Percentiles rank a stretch among this genome's conserved stretches.
Conservation (phyloP, 176 grass and related monocot genomes). For the Juncus effusus region DNA sequence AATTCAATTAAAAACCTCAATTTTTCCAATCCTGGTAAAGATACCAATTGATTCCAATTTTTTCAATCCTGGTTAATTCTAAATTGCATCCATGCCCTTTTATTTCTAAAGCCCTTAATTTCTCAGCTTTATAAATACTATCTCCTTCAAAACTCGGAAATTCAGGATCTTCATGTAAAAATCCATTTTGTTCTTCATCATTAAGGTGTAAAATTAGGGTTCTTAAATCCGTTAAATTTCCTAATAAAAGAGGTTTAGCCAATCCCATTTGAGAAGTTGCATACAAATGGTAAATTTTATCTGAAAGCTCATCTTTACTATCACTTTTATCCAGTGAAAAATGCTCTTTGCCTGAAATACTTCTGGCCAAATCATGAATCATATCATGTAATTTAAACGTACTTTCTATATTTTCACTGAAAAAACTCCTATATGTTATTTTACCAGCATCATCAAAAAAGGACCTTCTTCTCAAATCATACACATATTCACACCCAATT, state of each 20-base stretch:
- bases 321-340: conserved; percentile 21
- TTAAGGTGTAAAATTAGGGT: conserved; percentile 27
- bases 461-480: conserved; percentile 33
- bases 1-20: conserved; percentile 5
- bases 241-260: conserved; percentile 6
- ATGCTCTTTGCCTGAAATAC: conserved; percentile 28
- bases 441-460: conserved; percentile 28
- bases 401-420: conserved; percentile 15
- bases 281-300: conserved; percentile 30
- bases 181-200: conserved; percentile 20
- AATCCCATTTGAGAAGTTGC: conserved; percentile 24
- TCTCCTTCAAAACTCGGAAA: conserved; percentile 25
- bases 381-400: conserved; percentile 38
- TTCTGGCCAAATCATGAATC: conserved; percentile 31
- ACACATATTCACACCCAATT: conserved; percentile 22
- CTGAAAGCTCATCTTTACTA: conserved; percentile 3
- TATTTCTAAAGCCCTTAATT: conserved; percentile 18
- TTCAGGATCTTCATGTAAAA: conserved; percentile 23
- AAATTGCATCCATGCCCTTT: conserved; percentile 25
- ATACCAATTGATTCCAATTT: conserved; percentile 20
- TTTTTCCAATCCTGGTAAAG: conserved; percentile 11
- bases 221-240: conserved; percentile 12
- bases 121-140: conserved; percentile 20
- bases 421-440: background rate
- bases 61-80: conserved; percentile 21